A percentile compares a stretch with the other conserved stretches of the same genome.
Evolutionary conservation across 2,329 filamentous ascomycete genomes (phyloP).

Genomic region (Hymenotorrendiella dingleyae): DNA sequence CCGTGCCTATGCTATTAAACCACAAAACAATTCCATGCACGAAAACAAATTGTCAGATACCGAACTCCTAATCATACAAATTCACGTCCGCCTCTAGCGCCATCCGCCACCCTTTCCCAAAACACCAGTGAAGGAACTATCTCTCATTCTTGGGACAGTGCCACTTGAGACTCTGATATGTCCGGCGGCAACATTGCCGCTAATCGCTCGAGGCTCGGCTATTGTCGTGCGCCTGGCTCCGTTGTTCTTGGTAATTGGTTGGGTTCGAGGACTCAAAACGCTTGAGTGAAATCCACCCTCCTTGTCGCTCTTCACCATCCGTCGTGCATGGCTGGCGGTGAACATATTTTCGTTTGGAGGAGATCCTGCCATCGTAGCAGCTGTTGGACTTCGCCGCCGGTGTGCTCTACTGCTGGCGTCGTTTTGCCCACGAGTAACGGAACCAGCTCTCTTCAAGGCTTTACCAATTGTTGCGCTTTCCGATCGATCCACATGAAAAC

Average conservation of each 20-base stretch:
- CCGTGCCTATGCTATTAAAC: conserved; percentile 1
- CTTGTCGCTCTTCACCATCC: conserved; percentile 59
- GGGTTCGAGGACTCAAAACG: conserved; percentile 55
- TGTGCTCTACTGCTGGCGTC: conserved; percentile 20
- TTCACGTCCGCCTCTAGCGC: conserved; percentile 9
- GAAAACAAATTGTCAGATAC: neutral
- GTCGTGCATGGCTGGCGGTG: conserved; percentile 57
- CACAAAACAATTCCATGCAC: neutral
- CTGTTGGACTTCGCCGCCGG: conserved; percentile 32
- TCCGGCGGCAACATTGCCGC: conserved; percentile 17
- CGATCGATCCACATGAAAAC: conserved; percentile 20
- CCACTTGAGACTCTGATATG: conserved; percentile 21
- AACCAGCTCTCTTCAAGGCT: conserved; percentile 28
- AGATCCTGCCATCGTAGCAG: conserved; percentile 44
- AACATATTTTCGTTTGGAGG: conserved; percentile 57
- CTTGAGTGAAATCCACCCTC: conserved; percentile 48
- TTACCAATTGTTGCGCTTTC: conserved; percentile 28
- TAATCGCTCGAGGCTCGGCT: conserved; percentile 23
- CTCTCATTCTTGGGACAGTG: conserved; percentile 23
- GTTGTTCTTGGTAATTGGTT: conserved; percentile 50
- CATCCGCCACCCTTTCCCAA: conserved; percentile 29
- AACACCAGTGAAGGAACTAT: conserved; percentile 25
- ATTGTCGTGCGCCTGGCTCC: conserved; percentile 29
- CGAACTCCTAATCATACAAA: neutral
- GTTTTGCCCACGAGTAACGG: conserved; percentile 24